phyloP scores from a whole-genome alignment of 345 rosid species.

The Alliaria petiolata region DNA sequence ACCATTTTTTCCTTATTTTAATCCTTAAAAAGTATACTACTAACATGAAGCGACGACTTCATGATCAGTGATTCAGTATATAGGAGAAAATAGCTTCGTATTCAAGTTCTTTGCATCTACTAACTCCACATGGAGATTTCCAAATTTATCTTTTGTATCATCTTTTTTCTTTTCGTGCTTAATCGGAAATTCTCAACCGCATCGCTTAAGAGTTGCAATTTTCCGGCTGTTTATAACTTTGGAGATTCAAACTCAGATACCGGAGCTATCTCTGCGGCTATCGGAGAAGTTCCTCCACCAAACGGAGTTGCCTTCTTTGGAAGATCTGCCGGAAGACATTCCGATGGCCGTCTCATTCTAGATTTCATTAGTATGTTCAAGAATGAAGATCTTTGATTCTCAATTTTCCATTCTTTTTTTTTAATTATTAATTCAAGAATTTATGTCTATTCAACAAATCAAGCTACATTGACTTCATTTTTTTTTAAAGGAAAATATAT shows the following conservation, averaged over 20 bases:
- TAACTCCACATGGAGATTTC: constrained; percentile 24
- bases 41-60: constrained; percentile 21
- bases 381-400: not conserved
- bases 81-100: not conserved
- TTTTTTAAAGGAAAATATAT: not conserved
- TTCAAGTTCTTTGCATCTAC: constrained; percentile 4
- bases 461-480: not conserved
- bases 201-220: constrained; percentile 7
- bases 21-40: not conserved
- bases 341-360: constrained; percentile 67
- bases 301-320: constrained; percentile 76
- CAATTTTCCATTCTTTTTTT: not conserved
- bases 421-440: not conserved
- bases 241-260: constrained; percentile 82
- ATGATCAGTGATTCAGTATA: not conserved
- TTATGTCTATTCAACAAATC: not conserved
- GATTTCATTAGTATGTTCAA: constrained; percentile 59
- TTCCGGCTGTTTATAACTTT: constrained; percentile 62
- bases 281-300: constrained; percentile 47
- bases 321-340: constrained; percentile 58
- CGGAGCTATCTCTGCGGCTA: constrained; percentile 57
- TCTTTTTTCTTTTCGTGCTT: constrained; percentile 22
- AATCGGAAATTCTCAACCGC: not conserved
- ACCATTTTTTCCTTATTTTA: not conserved
- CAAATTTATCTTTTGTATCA: constrained; percentile 8